A percentile compares a stretch with the other conserved stretches of the same genome.
phyloP scores from a whole-genome alignment of 2,329 filamentous ascomycete species.

The Venturia carpophila region DNA sequence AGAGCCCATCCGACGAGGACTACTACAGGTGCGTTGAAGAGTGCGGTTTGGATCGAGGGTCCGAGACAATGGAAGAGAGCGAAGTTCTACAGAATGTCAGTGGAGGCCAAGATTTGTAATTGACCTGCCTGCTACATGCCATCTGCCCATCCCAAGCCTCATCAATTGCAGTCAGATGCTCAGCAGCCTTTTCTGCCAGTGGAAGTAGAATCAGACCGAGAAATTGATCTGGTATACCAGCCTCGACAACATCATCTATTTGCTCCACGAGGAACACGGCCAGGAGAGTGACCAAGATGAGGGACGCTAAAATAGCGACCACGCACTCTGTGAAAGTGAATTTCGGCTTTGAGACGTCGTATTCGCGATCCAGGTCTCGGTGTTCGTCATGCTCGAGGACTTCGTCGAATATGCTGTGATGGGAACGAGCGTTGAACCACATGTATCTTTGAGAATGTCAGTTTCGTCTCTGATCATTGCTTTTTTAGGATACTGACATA shows the following conservation, averaged over 20 bases:
- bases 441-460: constrained; percentile 34
- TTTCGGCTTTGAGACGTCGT: constrained; percentile 55
- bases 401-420: constrained; percentile 69
- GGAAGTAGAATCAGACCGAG: constrained; percentile 69
- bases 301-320: constrained; percentile 54
- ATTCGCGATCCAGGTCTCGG: constrained; percentile 55
- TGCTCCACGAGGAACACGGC: constrained; percentile 66
- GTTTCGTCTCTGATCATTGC: background rate
- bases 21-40: constrained; percentile 64
- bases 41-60: constrained; percentile 68
- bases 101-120: background rate
- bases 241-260: constrained; percentile 56
- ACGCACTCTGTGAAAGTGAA: constrained; percentile 68
- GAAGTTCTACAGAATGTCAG: constrained; percentile 47
- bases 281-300: constrained; percentile 64
- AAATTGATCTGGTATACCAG: constrained; percentile 42
- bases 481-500: constrained; percentile 21
- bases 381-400: constrained; percentile 65
- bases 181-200: constrained; percentile 76
- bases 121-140: background rate
- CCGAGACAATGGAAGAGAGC: constrained; percentile 66
- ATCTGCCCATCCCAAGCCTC: constrained; percentile 71
- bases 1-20: constrained; percentile 66
- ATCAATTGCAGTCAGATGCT: constrained; percentile 75
- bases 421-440: constrained; percentile 67